Percentiles rank a stretch among this genome's conserved stretches.
phyloP scores from a whole-genome alignment of 306 rosid species.

The Phaseolus lunatus region DNA sequence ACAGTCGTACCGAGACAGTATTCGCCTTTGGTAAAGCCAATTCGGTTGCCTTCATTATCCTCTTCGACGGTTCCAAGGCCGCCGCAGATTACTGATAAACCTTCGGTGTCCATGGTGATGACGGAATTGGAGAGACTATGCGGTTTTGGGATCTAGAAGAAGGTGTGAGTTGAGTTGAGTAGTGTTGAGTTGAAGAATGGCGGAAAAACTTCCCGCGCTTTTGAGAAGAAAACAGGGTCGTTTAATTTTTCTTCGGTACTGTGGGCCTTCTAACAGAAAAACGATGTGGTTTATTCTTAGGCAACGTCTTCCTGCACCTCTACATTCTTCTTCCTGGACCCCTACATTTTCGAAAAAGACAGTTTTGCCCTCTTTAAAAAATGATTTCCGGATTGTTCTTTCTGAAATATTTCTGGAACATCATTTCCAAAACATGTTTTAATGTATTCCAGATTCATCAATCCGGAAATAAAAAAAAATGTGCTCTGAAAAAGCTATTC shows the following conservation, averaged over 20 bases:
- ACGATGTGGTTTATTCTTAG: no score
- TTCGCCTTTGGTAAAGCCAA: constrained; percentile 69
- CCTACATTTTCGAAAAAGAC: no score
- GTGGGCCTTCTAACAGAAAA: neutral
- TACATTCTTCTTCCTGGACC: no score
- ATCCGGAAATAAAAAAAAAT: no score
- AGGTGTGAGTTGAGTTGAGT: constrained; percentile 6
- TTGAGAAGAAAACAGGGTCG: neutral
- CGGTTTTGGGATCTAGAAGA: constrained; percentile 33
- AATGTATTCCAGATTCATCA: no score
- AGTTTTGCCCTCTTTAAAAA: no score
- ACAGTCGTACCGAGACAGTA: constrained; percentile 71
- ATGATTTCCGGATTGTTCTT: no score
- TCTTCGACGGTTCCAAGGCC: constrained; percentile 72
- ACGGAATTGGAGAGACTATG: constrained; percentile 1
- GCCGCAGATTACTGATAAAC: constrained; percentile 76
- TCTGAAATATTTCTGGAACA: no score
- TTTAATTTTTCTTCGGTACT: neutral
- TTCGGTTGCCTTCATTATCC: constrained; percentile 64
- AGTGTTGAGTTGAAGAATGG: constrained; percentile 33
- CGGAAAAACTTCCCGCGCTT: constrained; percentile 49
- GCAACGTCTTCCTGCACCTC: no score
- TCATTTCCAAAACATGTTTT: no score
- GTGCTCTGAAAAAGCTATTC: no score
- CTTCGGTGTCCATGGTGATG: constrained; percentile 69